phyloP scores from a whole-genome alignment of 306 rosid species.

The Urtica urens region DNA sequence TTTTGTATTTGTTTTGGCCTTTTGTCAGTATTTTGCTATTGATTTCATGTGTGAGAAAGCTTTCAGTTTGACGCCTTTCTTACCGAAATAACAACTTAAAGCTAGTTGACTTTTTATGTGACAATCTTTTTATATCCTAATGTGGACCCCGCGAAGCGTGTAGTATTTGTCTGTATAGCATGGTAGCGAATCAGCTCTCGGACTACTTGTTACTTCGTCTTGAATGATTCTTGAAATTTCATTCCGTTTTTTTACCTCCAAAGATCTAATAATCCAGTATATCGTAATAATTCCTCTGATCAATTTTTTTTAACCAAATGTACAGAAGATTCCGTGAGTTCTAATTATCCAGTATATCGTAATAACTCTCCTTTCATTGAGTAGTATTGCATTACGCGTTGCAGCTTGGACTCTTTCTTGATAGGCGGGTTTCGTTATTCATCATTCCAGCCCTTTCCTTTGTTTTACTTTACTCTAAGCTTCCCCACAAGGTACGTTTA shows the following conservation, averaged over 20 bases:
- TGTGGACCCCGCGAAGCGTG: background rate
- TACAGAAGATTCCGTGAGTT: background rate
- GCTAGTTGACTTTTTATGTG: too few relatives aligned
- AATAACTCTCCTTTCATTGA: slow-evolving; percentile 7
- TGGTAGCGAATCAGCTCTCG: background rate
- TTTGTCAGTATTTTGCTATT: background rate
- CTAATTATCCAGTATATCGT: too few relatives aligned
- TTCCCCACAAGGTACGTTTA: slow-evolving; percentile 85
- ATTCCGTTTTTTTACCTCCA: too few relatives aligned
- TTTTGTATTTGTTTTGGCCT: background rate
- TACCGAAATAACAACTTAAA: too few relatives aligned
- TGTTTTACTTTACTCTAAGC: slow-evolving; percentile 78
- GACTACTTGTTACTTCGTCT: too few relatives aligned
- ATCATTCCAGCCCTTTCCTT: slow-evolving; percentile 63
- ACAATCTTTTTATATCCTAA: background rate
- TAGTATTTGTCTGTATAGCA: background rate
- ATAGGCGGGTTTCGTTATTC: slow-evolving; percentile 55
- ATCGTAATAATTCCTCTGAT: too few relatives aligned
- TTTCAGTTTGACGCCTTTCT: background rate
- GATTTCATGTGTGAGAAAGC: background rate
- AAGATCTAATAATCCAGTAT: too few relatives aligned
- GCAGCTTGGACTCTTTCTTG: slow-evolving; percentile 77
- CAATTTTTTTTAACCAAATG: background rate
- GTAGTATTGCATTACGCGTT: slow-evolving; percentile 23
- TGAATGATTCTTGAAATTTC: too few relatives aligned